Evolutionary conservation across 2,329 filamentous ascomycete genomes (phyloP).

Genomic region (Pseudopyricularia cyperi): DNA sequence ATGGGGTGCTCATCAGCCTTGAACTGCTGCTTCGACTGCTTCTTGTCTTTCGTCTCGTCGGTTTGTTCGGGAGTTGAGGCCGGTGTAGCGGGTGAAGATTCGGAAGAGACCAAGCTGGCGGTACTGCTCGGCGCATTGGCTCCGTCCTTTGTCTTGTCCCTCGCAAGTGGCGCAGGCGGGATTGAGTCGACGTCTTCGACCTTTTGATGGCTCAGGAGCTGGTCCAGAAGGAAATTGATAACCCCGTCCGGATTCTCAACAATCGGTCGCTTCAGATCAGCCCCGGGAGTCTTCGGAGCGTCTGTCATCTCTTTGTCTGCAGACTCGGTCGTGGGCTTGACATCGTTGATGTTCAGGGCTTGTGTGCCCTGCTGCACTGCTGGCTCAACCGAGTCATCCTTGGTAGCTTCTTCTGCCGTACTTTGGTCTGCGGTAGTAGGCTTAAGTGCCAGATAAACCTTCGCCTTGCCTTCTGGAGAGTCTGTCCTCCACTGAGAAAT

Average conservation of each 20-base stretch:
- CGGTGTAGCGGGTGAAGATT: slow-evolving; percentile 4
- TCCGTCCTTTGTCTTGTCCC: not conserved
- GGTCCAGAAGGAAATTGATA: slow-evolving; percentile 85
- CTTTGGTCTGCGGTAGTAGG: not conserved
- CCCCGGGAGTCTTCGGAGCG: slow-evolving; percentile 41
- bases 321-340: slow-evolving; percentile 48
- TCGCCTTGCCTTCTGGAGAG: slow-evolving; percentile 14
- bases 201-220: slow-evolving; percentile 82
- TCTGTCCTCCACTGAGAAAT: slow-evolving; percentile 44
- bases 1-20: slow-evolving; percentile 90
- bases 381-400: slow-evolving; percentile 28
- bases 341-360: slow-evolving; percentile 33
- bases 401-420: slow-evolving; percentile 14
- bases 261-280: slow-evolving; percentile 67
- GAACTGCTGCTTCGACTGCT: slow-evolving; percentile 60
- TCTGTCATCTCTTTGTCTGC: slow-evolving; percentile 50
- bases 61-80: slow-evolving; percentile 7
- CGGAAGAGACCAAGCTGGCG: not conserved
- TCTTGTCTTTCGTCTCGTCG: slow-evolving; percentile 43
- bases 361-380: slow-evolving; percentile 29
- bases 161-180: not conserved
- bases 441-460: slow-evolving; percentile 25
- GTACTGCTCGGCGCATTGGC: slow-evolving; percentile 3
- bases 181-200: slow-evolving; percentile 66
- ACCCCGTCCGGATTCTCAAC: slow-evolving; percentile 92